Base-by-base conservation (phyloP, 345 rosid genomes). In the Moricandia moricandioides region DNA sequence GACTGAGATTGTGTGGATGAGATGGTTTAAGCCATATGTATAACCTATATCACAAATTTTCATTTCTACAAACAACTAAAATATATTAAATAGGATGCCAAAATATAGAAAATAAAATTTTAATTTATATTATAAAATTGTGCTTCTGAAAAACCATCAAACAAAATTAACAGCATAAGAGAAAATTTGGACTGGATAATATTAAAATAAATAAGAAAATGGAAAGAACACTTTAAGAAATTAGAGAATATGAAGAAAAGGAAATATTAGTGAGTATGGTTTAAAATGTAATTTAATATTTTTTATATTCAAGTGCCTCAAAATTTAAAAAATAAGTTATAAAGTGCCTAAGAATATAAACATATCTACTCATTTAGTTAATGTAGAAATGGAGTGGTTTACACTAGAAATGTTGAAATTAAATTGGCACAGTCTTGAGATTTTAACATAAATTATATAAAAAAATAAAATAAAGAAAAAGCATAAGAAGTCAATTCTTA, bases 401-500 rank as follows among this genome's bases (percentile, higher is more conserved):
- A 51, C 5, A 51, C 57, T 10, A 56, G 33, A 69, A 59, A 45
- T 24, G 1, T 33, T 34, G 8, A 72, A 51, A 51, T 9, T 27
- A 34, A 45, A 30, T 62, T 24, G 54, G 76, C 35, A 52, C 33
- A 24, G 9, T 27, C 21, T n/a, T 49, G 24, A 49, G 31, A 63
- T 26, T 61, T 10, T 37, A 3, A 55, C 17, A 56, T 40, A 17
- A 21, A 16, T 11, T 10, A 0, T 62, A 24, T 55, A 51, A 9
- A 6, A 39, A 43, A 43, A 43, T 43, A 43, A 43, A 47, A 47
- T 21, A 73, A 65, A 56, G 6, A 26, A 73, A 65, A 57, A 4
- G 33, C 43, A 68, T 51, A 75, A 61, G 27, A 69, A 62, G 35
- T 35, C 69, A 61, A 68, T 60, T 75, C 69, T 75, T 76, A 69